phyloP scores from a whole-genome alignment of 176 grass and related monocot species.

The Elaeis guineensis region DNA sequence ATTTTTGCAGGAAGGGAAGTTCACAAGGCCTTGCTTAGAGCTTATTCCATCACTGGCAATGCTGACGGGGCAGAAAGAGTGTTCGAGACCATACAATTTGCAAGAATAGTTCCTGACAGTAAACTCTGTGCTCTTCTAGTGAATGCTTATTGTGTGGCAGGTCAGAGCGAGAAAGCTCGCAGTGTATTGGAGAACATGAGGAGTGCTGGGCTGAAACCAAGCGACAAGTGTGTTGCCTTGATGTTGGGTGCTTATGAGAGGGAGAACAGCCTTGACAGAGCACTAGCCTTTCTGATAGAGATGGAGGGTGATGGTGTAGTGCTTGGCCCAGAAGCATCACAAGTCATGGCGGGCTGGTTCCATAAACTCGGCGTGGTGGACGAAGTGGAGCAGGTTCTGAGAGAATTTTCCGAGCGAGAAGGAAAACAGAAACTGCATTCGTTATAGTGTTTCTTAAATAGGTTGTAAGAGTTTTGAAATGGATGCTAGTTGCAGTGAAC shows the following conservation, averaged over 20 bases:
- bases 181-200: slow-evolving; percentile 64
- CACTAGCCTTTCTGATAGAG: slow-evolving; percentile 63
- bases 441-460: neutral
- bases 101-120: slow-evolving; percentile 55
- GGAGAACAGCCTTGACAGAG: slow-evolving; percentile 34
- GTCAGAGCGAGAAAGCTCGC: slow-evolving; percentile 21
- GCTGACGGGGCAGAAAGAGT: slow-evolving; percentile 57
- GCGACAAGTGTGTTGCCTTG: slow-evolving; percentile 44
- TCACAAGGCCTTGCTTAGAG: slow-evolving; percentile 87
- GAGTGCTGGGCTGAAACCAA: slow-evolving; percentile 33
- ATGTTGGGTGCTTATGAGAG: slow-evolving; percentile 53
- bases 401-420: slow-evolving; percentile 20
- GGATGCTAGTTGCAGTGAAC: too few relatives aligned
- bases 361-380: slow-evolving; percentile 52
- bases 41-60: slow-evolving; percentile 53
- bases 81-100: slow-evolving; percentile 61
- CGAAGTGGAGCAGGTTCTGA: slow-evolving; percentile 50
- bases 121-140: slow-evolving; percentile 64
- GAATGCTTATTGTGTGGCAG: slow-evolving; percentile 64
- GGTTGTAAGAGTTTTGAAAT: too few relatives aligned
- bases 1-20: slow-evolving; percentile 59
- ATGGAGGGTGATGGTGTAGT: slow-evolving; percentile 44
- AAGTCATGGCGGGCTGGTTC: slow-evolving; percentile 58
- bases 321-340: slow-evolving; percentile 45
- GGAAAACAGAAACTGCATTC: neutral